Base-by-base conservation (phyloP, 352 stramenopile genomes). In the Phytophthora agathidicida region DNA sequence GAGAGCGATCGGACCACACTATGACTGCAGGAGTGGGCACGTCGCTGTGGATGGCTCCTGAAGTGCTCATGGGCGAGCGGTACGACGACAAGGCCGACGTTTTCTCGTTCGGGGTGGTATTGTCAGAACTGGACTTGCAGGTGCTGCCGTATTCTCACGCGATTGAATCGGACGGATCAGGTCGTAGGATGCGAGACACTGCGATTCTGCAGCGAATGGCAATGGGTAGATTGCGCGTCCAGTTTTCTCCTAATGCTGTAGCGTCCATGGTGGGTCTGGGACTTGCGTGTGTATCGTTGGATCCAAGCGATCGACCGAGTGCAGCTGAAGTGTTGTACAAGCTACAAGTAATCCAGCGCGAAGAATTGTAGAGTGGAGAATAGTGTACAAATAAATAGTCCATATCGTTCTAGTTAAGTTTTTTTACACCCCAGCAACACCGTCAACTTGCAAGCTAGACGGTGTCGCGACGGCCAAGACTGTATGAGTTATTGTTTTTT, bases 31-130 rank as follows among this genome's bases (percentile, higher is more conserved):
- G 45, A 8, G 52, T 72, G 10, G 65, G 60, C 0, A 59, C 69
- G 3, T 53, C 32, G 16, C 28, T 69, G 0, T 77, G 65, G 59
- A 77, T 71, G 55, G 68, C 68, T 6, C 68, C 68, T 0, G 68
- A 77, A 44, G 44, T 68, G 22, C 42, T 68, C 17, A 55, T 55
- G 45, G 46, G 53, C 7, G 53, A 60, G 27, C 31, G 24, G 19
- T 60, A 60, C 23, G 38, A 65, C 32, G 60, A 60, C 20, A 64
- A 60, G 23, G 65, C 69, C 16, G 69, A 78, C 19, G 36, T 71
- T n/a, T 73, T 70, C 42, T 68, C 64, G 19, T 74, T 74, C 14
- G 65, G 65, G 13, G 41, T 74, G 6, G 28, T 74, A 19, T 19
- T 74, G 13, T 64, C 60, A 3, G 65, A 74, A 41, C 16, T 74